Evolutionary conservation across 1,139 yeast species (phyloP).

Genomic region (Diutina catenulata): DNA sequence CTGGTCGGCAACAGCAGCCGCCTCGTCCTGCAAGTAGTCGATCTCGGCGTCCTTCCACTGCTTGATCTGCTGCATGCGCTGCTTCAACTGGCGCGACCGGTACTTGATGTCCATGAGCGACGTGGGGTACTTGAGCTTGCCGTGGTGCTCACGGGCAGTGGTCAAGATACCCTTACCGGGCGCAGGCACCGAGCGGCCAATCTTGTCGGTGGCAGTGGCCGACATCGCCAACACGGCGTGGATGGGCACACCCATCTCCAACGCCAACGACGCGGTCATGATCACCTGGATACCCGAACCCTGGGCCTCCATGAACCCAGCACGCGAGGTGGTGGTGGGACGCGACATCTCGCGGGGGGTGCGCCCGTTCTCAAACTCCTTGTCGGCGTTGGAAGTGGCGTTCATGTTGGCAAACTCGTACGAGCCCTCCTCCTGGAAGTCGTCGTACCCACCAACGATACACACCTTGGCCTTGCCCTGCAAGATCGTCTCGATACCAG

Average conservation of each 20-base stretch:
- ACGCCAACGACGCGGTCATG: constrained; percentile 89
- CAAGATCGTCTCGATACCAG: constrained; percentile 87
- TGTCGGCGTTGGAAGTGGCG: constrained; percentile 84
- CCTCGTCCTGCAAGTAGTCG: constrained; percentile 36
- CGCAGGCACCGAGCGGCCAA: constrained; percentile 98
- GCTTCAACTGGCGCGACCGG: constrained; percentile 83
- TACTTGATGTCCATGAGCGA: constrained; percentile 82
- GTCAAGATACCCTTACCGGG: constrained; percentile 99
- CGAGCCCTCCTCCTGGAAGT: constrained; percentile 98
- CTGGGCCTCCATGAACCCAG: constrained; percentile 99
- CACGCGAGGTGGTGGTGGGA: constrained; percentile 92
- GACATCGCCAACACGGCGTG: constrained; percentile 91
- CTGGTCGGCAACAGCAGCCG: constrained; percentile 42
- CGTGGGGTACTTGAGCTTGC: constrained; percentile 69
- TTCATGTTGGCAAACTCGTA: constrained; percentile 98
- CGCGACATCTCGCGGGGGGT: constrained; percentile 98
- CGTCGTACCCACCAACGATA: constrained; percentile 98
- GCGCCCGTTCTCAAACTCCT: constrained; percentile 90
- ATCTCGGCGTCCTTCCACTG: constrained; percentile 80
- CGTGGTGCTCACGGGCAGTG: constrained; percentile 90
- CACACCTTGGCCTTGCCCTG: constrained; percentile 92
- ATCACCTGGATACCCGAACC: constrained; percentile 98
- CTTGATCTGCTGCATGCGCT: constrained; percentile 69
- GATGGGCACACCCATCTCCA: constrained; percentile 98
- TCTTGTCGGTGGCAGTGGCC: constrained; percentile 96